These are phyloP conservation scores for Ophiostoma novo-ulmi DNA, from an alignment of 2,329 filamentous ascomycete species.

Conservation along the genomic window DNA sequence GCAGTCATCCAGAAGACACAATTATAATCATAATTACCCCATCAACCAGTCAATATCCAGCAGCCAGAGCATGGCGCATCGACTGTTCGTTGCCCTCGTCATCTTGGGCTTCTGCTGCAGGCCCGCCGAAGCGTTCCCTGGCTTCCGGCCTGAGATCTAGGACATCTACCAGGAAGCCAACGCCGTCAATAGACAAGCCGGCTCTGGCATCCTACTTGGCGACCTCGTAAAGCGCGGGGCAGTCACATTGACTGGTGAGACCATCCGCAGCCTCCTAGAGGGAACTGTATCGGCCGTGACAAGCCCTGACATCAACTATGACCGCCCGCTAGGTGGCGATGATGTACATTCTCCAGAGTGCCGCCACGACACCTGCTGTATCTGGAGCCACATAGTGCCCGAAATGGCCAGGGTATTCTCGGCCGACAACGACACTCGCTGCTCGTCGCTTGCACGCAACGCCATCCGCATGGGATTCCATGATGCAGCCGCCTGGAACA, in stretches of 20 bases:
- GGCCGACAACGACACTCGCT: conserved; percentile 25
- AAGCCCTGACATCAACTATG: conserved; percentile 30
- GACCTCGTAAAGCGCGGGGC: conserved; percentile 36
- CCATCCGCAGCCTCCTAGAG: conserved; percentile 38
- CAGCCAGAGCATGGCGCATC: neutral
- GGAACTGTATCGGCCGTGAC: conserved; percentile 22
- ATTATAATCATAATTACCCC: neutral
- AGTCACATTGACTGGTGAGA: conserved; percentile 36
- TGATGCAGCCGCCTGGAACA: conserved; percentile 42
- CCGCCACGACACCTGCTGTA: conserved; percentile 32
- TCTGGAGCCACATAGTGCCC: conserved; percentile 39
- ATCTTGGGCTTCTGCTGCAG: neutral
- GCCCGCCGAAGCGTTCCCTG: conserved; percentile 11
- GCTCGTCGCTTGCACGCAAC: conserved; percentile 36
- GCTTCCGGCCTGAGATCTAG: neutral
- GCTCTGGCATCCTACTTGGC: conserved; percentile 33
- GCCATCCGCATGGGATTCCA: conserved; percentile 46
- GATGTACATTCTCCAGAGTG: conserved; percentile 30
- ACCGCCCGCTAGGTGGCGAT: conserved; percentile 28
- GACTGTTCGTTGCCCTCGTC: neutral
- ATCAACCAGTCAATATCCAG: neutral
- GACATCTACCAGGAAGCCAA: neutral
- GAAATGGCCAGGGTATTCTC: conserved; percentile 36
- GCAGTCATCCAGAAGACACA: neutral
- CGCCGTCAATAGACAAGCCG: neutral